A percentile compares a stretch with the other conserved stretches of the same genome.
These are phyloP conservation scores for Saccharomycopsis olivae DNA, from an alignment of 805 yeast species.

Conservation along the genomic window DNA sequence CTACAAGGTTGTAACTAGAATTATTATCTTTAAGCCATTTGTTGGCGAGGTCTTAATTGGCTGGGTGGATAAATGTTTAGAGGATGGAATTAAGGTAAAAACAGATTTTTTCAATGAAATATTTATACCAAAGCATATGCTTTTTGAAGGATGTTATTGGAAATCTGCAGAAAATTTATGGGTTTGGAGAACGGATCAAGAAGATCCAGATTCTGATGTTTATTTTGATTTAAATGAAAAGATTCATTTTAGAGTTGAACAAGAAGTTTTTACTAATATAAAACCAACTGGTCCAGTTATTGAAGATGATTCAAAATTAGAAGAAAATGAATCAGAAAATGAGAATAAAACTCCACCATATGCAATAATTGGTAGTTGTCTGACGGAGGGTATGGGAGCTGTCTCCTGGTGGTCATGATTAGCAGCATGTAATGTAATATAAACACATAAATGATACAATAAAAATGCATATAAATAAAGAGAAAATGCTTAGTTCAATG, in stretches of 20 bases:
- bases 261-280: conserved; percentile 73
- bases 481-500: no score
- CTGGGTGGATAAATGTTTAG: conserved; percentile 81
- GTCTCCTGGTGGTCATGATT: conserved; percentile 88
- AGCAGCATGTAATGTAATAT: neutral
- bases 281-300: conserved; percentile 67
- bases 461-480: no score
- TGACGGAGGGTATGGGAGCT: conserved; percentile 94
- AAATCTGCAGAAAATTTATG: conserved; percentile 78
- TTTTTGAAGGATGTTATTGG: conserved; percentile 69
- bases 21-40: conserved; percentile 84
- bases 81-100: conserved; percentile 74
- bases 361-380: conserved; percentile 81
- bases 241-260: conserved; percentile 84
- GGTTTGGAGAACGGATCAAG: conserved; percentile 79
- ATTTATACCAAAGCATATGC: conserved; percentile 70
- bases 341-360: conserved; percentile 52
- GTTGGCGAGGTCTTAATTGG: conserved; percentile 90
- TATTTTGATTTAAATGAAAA: conserved; percentile 86
- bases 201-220: conserved; percentile 63
- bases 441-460: no score
- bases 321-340: conserved; percentile 20
- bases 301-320: conserved; percentile 28
- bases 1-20: conserved; percentile 62
- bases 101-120: conserved; percentile 89